Evolutionary conservation across 768 basidiomycete species (phyloP), one percentile per base, ranked within the genome.

Genomic region (Mycena metata): DNA sequence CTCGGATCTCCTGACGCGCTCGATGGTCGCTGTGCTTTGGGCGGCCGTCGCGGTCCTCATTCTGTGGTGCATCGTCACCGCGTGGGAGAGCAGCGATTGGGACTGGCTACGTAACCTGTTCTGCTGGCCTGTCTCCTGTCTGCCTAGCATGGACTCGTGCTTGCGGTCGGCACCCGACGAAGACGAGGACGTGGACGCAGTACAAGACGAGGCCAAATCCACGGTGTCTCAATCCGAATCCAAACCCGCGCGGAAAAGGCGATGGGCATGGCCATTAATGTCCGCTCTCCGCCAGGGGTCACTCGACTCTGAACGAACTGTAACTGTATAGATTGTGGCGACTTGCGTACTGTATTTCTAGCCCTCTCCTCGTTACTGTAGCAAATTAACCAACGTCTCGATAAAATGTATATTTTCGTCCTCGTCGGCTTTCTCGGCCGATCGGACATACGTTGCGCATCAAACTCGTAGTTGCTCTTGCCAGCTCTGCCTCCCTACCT

Each of bases 51-150:
- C 74, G 3, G 42, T 78, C 13, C 76, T 86, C 47, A 80, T 86
- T 47, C 51, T 76, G 8, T 88, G 85, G 83, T 83, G 83, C 61
- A 80, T 87, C 46, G 81, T 80, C 70, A 82, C 78, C 55, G 74
- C 78, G 16, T 84, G 83, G 83, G 84, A 84, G 61, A 70, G 70
- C 39, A 59, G 65, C 54, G 74, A 42, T n/a, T 57, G 55, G 55
- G 46, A 57, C n/a, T 55, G 63, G 54, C 24, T 50, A 23, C 45
- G 23, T 23, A n/a, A 2, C 16, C 33, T 60, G 9, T 24, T 36
- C 17, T 42, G 33, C 13, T 15, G 39, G 39, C 39, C 39, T 6
- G 30, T 30, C 30, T 30, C 30, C 3, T 30, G 30, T 6, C 30
- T 30, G 30, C 30, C 39, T 2, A 39, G 39, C 15, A 39, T 39